Evolutionary conservation across 441 rosid genomes (phyloP).

Genomic region (Adansonia rubrostipa): DNA sequence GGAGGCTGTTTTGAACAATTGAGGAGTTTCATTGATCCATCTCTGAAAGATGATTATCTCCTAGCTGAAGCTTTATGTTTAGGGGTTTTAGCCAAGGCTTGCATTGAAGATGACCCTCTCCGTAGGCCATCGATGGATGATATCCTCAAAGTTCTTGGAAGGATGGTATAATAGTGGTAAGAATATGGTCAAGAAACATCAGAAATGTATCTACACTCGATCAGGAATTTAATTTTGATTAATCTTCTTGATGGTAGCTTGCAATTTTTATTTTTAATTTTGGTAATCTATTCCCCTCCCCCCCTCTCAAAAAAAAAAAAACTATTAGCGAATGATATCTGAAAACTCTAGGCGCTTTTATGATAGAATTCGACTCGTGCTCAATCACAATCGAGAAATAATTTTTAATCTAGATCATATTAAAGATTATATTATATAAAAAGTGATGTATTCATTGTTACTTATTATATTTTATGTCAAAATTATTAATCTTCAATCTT

Average conservation of each 20-base stretch:
- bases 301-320: too few relatives aligned
- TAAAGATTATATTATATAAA: too few relatives aligned
- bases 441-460: too few relatives aligned
- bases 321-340: neutral
- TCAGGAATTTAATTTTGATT: conserved; percentile 2
- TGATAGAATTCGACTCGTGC: too few relatives aligned
- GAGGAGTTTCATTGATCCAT: conserved; percentile 59
- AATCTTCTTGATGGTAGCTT: neutral
- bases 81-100: conserved; percentile 62
- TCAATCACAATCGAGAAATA: too few relatives aligned
- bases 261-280: neutral
- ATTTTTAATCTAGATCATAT: too few relatives aligned
- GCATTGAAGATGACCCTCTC: conserved; percentile 62
- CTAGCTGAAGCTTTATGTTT: conserved; percentile 64
- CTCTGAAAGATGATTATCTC: conserved; percentile 50
- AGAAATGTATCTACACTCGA: neutral
- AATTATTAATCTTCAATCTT: too few relatives aligned
- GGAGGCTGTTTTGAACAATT: conserved; percentile 62
- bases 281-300: neutral
- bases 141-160: conserved; percentile 58
- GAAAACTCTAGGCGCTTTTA: neutral
- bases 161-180: conserved; percentile 36
- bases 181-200: neutral
- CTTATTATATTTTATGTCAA: too few relatives aligned
- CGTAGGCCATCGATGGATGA: conserved; percentile 63